phyloP scores from a whole-genome alignment of 345 rosid species.

The Firmiana major region DNA sequence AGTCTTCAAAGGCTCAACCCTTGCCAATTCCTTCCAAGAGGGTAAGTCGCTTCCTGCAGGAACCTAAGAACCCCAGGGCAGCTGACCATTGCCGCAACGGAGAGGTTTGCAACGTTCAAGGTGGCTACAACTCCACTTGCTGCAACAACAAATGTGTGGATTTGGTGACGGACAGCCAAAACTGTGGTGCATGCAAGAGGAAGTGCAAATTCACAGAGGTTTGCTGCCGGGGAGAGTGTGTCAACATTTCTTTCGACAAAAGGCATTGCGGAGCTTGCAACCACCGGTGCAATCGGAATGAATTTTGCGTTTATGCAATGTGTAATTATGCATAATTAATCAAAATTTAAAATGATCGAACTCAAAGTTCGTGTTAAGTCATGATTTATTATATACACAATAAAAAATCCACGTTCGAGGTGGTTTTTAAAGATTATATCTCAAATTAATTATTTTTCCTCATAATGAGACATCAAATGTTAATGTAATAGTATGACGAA shows the following conservation, averaged over 20 bases:
- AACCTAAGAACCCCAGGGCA: conserved; percentile 52
- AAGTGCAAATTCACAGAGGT: conserved; percentile 56
- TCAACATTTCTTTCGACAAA: conserved; percentile 48
- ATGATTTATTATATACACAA: conserved; percentile 23
- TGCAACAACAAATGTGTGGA: conserved; percentile 82
- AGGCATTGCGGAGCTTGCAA: conserved; percentile 77
- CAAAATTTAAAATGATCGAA: neutral
- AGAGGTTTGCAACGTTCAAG: conserved; percentile 30
- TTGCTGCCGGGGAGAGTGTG: conserved; percentile 77
- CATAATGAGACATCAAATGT: neutral
- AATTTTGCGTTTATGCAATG: conserved; percentile 62
- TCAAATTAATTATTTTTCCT: too few relatives aligned
- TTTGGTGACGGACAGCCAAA: conserved; percentile 35
- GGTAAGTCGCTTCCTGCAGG: conserved; percentile 56
- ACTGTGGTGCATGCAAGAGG: conserved; percentile 74
- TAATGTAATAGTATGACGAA: neutral
- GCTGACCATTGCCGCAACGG: conserved; percentile 58
- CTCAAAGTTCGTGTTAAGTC: neutral
- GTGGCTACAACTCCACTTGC: conserved; percentile 41
- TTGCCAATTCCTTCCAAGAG: conserved; percentile 28
- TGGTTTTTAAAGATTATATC: neutral
- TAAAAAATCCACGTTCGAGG: conserved; percentile 17
- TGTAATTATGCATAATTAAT: conserved; percentile 56
- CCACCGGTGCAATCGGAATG: conserved; percentile 40
- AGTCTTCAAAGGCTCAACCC: neutral